Conservation (phyloP, 1,284 basidiomycete genomes). For the Psilocybe mexicana region DNA sequence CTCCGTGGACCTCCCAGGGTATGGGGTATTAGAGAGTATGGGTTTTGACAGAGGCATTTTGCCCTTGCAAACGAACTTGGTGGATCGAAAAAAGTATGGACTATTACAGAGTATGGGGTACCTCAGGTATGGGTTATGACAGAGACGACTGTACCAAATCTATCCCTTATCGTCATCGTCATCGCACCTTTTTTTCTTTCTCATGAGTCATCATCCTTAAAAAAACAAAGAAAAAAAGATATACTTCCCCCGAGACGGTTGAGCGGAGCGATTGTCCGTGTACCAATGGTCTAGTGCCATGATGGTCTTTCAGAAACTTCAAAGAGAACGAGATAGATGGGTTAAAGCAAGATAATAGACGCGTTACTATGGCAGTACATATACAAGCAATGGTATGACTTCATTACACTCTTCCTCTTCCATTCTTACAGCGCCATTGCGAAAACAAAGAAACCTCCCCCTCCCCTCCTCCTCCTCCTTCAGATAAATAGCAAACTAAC, state of each 20-base stretch:
- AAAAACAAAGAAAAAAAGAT: neutral
- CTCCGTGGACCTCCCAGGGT: too few species aligned
- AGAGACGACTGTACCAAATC: neutral
- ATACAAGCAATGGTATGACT: constrained; percentile 36
- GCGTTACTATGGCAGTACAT: constrained; percentile 29
- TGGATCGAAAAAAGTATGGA: too few species aligned
- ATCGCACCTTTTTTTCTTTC: neutral
- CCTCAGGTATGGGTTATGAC: neutral
- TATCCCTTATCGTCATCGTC: constrained; percentile 16
- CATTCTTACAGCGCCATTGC: constrained; percentile 26
- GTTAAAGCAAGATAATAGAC: constrained; percentile 22
- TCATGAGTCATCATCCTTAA: constrained; percentile 1
- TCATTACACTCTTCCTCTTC: constrained; percentile 25
- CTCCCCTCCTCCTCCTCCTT: neutral
- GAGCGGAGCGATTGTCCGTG: constrained; percentile 19
- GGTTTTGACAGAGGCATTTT: too few species aligned
- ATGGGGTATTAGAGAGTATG: too few species aligned
- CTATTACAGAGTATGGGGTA: too few species aligned
- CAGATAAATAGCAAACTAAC: constrained; percentile 23
- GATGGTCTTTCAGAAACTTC: neutral
- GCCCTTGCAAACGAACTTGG: too few species aligned
- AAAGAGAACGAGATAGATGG: neutral
- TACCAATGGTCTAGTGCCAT: neutral
- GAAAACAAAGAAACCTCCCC: neutral
- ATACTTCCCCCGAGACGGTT: constrained; percentile 2